Percentiles rank a stretch among this genome's conserved stretches.
phyloP scores from a whole-genome alignment of 805 yeast species.

The Candida berthetii region DNA sequence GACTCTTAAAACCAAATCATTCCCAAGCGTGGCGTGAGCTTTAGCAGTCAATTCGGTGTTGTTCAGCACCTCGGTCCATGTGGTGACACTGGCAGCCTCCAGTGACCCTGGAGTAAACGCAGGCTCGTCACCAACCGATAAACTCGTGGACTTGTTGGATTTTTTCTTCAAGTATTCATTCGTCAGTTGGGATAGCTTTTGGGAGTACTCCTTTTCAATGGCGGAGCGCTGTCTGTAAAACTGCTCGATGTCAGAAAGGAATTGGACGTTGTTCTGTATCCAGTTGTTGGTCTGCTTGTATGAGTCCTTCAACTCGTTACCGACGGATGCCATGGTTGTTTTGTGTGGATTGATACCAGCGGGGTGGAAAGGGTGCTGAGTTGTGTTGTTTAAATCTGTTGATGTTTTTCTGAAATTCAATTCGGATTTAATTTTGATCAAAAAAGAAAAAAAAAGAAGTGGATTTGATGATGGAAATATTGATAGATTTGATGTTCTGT shows the following conservation, averaged over 20 bases:
- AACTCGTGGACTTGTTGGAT: slow-evolving; percentile 54
- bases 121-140: slow-evolving; percentile 91
- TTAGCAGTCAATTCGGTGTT: slow-evolving; percentile 78
- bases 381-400: no score
- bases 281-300: slow-evolving; percentile 74
- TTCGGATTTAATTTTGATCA: no score
- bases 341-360: no score
- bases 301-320: slow-evolving; percentile 75
- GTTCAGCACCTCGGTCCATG: slow-evolving; percentile 84
- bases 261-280: slow-evolving; percentile 66
- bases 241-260: slow-evolving; percentile 72
- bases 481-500: no score
- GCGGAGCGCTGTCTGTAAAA: slow-evolving; percentile 81
- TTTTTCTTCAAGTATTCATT: slow-evolving; percentile 71
- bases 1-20: slow-evolving; percentile 53
- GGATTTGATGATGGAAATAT: no score
- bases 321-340: slow-evolving; percentile 36
- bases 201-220: slow-evolving; percentile 79
- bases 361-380: no score
- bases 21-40: slow-evolving; percentile 54
- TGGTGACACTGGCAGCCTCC: slow-evolving; percentile 78
- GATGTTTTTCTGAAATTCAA: no score
- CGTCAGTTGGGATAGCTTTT: slow-evolving; percentile 56
- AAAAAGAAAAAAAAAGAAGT: no score
- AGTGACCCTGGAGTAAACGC: slow-evolving; percentile 91